Evolutionary conservation across 148 eudicot species (phyloP).

Genomic region (Silene uniflora): DNA sequence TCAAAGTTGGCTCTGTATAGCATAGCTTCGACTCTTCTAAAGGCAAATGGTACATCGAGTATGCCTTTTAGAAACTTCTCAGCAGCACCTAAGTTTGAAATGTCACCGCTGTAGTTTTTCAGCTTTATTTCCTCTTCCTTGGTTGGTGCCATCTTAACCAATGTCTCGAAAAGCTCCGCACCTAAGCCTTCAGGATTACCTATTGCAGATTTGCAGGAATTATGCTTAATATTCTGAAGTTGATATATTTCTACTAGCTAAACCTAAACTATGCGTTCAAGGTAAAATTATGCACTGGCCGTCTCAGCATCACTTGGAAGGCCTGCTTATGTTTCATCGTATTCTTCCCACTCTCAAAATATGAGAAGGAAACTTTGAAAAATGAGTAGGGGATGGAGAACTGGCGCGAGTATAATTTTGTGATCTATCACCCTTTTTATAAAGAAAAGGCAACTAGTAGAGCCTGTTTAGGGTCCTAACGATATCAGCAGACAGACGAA

Average conservation of each 20-base stretch:
- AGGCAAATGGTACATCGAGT: constrained; percentile 87
- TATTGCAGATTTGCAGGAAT: constrained; percentile 40
- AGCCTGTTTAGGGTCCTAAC: no score
- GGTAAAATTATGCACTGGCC: neutral
- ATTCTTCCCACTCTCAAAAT: no score
- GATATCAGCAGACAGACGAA: no score
- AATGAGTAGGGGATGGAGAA: no score
- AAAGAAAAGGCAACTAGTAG: no score
- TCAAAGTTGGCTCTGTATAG: constrained; percentile 83
- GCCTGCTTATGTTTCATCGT: no score
- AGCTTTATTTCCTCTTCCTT: constrained; percentile 92
- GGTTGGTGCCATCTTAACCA: constrained; percentile 96
- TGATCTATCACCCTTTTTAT: no score
- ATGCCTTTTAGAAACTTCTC: constrained; percentile 84
- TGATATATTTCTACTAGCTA: neutral
- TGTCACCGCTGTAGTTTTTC: constrained; percentile 68
- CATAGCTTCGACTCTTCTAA: constrained; percentile 92
- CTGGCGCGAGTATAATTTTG: no score
- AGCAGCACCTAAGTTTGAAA: constrained; percentile 73
- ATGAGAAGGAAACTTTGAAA: no score
- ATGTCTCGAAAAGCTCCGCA: constrained; percentile 73
- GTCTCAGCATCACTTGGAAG: neutral
- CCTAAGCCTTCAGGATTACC: constrained; percentile 84
- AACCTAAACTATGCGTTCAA: neutral
- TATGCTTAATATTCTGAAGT: neutral